Base-by-base conservation (phyloP, 768 basidiomycete genomes). In the Lactarius deliciosus region DNA sequence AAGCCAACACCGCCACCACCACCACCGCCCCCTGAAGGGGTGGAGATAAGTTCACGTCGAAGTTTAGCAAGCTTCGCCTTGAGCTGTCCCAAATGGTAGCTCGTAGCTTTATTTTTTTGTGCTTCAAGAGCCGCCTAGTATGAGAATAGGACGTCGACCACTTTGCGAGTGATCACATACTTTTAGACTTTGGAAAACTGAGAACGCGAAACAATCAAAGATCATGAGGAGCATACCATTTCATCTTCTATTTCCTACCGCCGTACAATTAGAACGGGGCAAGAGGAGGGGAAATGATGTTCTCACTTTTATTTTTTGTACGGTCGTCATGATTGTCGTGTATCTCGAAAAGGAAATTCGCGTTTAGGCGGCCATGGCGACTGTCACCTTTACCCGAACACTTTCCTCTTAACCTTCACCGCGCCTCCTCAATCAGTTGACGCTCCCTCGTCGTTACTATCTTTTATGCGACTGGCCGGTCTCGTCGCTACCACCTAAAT, bases 41-140 rank as follows among this genome's bases (percentile, higher is more conserved):
- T 88, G 11, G 85, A 82, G 71, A 99, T 94, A 63, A 99, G 86
- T 75, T 99, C 97, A 64, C 97, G 86, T 69, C 94, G 85, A 56
- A 98, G 89, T 76, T 99, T 99, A 59, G 97, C 97, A 61, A 99
- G 88, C 77, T 99, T 99, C 64, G 97, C 96, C 77, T 98, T 98
- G 76, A 98, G 88, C 80, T 96, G 93, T 61, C 96, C 96, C 66
- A 97, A 79, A 81, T 96, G 95, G 77, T 96, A 96, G 80, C 92
- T 94, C 71, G 92, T 94, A 80, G 92, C 92, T 86, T 94, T 94
- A 79, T 94, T 94, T 78, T 94, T 94, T 83, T 94, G 92, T 74
- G 92, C 92, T 94, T 77, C n/a, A 64, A 61, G 53, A 58, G 55
- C 55, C 30, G 20, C 56, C 56, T 69, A 65, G 72, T 38, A 70